Evolutionary conservation across 306 rosid species (phyloP), one percentile per base, ranked within the genome.

Genomic region (Vigna mungo): DNA sequence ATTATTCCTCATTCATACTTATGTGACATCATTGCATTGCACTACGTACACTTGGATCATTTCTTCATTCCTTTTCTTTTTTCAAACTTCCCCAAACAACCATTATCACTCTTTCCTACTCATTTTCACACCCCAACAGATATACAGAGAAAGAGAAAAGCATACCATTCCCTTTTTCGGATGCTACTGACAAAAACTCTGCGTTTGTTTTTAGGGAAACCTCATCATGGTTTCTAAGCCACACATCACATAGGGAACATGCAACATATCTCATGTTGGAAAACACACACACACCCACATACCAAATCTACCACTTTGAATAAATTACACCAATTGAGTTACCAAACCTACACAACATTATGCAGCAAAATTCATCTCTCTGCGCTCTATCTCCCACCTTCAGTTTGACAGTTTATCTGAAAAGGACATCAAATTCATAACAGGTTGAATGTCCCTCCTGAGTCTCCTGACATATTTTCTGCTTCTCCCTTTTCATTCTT

Each of bases 231-330:
- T 53, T 37, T 71, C 78, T 60, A 82, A 85, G 74, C 86, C 78
- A 60, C 6, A 78, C 80, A 78, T 81, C 71, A 25, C 88, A 76
- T 87, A 63, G 96, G 96, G 91, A 91, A 88, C 83, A 85, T 87
- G 93, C 93, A 77, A 84, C 59, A 80, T 51, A 73, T 79, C 87
- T 75, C 53, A 71, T 52, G 79, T 54, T 81, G 82, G 81, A 81
- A 80, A 61, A 61, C 68, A 77, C 34, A 30, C 34, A 30, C 34
- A 30, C 32, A 30, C 41, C n/a, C n/a, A 56, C 54, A 54, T 30
- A 76, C 83, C 75, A 63, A 80, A 68, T 80, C 79, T 77, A 34
- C 81, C 18, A 27, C 64, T 25, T 23, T 58, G 39, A 58, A 58
- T 25, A 25, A 25, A 58, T 27, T 27, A 58, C 17, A 32, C 68